A percentile compares a stretch with the other conserved stretches of the same genome.
These are phyloP conservation scores for Raffaelea arxii DNA, from an alignment of 2,329 filamentous ascomycete genomes.

Conservation along the genomic window DNA sequence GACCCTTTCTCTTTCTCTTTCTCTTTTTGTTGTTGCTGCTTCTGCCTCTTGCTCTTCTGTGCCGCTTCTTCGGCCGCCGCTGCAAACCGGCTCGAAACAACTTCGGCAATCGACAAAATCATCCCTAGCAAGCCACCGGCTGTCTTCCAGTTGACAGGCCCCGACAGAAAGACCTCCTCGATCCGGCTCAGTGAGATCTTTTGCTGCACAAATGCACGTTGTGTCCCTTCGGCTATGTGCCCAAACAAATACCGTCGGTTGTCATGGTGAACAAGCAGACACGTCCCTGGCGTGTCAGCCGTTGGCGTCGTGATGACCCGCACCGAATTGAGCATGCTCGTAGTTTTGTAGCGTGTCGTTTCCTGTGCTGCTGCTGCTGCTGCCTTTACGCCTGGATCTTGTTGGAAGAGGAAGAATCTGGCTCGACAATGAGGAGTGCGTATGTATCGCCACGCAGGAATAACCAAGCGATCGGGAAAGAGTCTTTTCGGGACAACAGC, in stretches of 20 bases:
- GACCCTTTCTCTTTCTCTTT: neutral
- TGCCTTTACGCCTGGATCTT: no score
- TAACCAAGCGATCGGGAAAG: no score
- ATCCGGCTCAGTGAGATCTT: constrained; percentile 55
- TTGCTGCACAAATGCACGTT: constrained; percentile 63
- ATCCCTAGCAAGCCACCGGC: constrained; percentile 77
- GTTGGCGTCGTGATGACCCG: constrained; percentile 76
- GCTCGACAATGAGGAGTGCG: no score
- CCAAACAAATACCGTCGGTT: constrained; percentile 79
- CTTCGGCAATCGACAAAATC: constrained; percentile 74
- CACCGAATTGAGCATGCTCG: constrained; percentile 59
- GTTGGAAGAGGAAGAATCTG: no score
- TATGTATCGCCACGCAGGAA: no score
- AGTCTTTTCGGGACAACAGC: neutral
- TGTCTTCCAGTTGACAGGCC: constrained; percentile 63
- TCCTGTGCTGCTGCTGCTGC: neutral
- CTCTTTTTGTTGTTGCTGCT: constrained; percentile 7
- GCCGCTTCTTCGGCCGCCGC: constrained; percentile 24
- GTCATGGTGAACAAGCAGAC: constrained; percentile 70
- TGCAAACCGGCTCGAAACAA: no score
- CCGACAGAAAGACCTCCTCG: constrained; percentile 74
- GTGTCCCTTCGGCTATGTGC: constrained; percentile 71
- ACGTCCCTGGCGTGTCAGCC: constrained; percentile 75
- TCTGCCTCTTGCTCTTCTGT: neutral
- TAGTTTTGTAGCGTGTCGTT: neutral